phyloP scores from a whole-genome alignment of 352 stramenopile genomes.

The Globisporangium apiculatum region DNA sequence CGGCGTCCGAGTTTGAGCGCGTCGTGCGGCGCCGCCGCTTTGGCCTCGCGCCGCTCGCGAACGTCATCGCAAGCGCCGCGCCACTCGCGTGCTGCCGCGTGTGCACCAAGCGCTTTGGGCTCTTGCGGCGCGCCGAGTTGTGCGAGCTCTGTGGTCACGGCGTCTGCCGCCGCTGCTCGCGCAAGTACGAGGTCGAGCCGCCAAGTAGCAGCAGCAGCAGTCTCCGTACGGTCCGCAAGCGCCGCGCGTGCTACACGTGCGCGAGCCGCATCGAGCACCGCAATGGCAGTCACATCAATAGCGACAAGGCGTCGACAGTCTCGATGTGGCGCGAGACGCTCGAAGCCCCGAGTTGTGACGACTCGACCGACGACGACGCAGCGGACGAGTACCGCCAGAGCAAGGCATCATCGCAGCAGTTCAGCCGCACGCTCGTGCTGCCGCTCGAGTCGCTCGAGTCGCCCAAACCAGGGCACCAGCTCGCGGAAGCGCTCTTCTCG shows the following conservation, averaged over 20 bases:
- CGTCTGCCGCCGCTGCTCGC: conserved; percentile 55
- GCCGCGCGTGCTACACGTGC: conserved; percentile 35
- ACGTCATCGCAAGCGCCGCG: conserved; percentile 14
- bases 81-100: conserved; percentile 33
- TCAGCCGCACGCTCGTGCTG: conserved; percentile 3
- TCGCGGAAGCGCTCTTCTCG: conserved; percentile 62
- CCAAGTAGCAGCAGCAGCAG: conserved; percentile 14
- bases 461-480: conserved; percentile 31
- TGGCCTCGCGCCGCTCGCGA: conserved; percentile 34
- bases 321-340: conserved; percentile 8
- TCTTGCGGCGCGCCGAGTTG: conserved; percentile 47
- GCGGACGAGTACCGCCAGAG: not conserved
- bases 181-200: conserved; percentile 64
- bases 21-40: conserved; percentile 53
- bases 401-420: not conserved
- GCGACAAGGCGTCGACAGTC: conserved; percentile 2
- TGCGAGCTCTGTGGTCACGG: conserved; percentile 60
- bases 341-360: not conserved
- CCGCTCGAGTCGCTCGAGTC: conserved; percentile 18
- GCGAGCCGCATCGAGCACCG: conserved; percentile 9
- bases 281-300: not conserved
- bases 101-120: conserved; percentile 40
- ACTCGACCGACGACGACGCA: conserved; percentile 6
- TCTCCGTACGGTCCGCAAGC: conserved; percentile 26
- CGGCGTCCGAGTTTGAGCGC: conserved; percentile 43